These are phyloP conservation scores for Fusarium anguioides DNA, from an alignment of 2,329 filamentous ascomycete genomes.

Conservation along the genomic window DNA sequence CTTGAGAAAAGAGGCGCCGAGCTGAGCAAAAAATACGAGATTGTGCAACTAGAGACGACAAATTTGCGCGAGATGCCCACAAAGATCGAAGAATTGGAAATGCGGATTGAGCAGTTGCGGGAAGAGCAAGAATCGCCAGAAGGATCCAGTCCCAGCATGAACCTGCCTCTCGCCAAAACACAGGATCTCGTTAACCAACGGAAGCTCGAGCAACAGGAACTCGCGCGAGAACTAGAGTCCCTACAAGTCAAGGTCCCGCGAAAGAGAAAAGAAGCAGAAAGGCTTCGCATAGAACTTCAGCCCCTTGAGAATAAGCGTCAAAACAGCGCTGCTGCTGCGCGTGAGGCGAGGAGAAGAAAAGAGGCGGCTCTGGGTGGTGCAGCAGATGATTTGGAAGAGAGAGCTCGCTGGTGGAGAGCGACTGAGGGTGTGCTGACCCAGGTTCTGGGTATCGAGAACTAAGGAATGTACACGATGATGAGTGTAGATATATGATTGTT, in stretches of 20 bases:
- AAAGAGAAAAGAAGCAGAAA: conserved; percentile 74
- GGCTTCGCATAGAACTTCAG: conserved; percentile 73
- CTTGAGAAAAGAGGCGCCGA: conserved; percentile 74
- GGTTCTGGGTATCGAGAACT: conserved; percentile 68
- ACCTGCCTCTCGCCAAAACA: conserved; percentile 69
- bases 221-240: conserved; percentile 72
- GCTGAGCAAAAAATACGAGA: conserved; percentile 66
- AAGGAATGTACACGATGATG: conserved; percentile 19
- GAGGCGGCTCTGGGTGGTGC: conserved; percentile 73
- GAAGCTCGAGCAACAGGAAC: conserved; percentile 63
- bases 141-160: conserved; percentile 57
- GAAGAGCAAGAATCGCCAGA: conserved; percentile 50
- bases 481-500: not conserved
- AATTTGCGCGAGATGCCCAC: conserved; percentile 63
- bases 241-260: conserved; percentile 71
- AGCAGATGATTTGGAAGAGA: conserved; percentile 79
- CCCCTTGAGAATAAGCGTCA: conserved; percentile 75
- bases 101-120: conserved; percentile 59
- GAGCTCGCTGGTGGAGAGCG: conserved; percentile 78
- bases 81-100: conserved; percentile 61
- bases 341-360: conserved; percentile 75
- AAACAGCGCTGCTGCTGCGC: conserved; percentile 73
- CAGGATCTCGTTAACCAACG: conserved; percentile 62
- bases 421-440: conserved; percentile 72
- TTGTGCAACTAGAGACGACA: conserved; percentile 60